phyloP scores from a whole-genome alignment of 768 basidiomycete genomes.

The Russula dissimulans region DNA sequence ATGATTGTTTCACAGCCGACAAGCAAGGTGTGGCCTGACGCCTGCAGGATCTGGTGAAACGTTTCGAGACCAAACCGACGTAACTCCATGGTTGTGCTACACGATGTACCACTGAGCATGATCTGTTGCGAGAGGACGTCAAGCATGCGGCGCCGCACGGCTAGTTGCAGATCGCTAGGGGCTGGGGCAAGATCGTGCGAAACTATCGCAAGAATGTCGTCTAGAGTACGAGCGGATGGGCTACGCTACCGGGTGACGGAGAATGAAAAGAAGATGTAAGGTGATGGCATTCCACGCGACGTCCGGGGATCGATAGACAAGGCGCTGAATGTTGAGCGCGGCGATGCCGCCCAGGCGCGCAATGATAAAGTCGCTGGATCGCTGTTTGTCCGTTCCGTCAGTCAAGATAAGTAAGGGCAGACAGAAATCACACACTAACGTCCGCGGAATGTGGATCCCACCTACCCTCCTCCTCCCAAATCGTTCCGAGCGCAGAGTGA shows the following conservation, averaged over 20 bases:
- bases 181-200: conserved; percentile 57
- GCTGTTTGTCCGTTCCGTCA: too few relatives aligned
- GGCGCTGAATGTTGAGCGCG: too few relatives aligned
- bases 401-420: too few relatives aligned
- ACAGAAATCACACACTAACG: too few relatives aligned
- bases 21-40: conserved; percentile 83
- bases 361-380: too few relatives aligned
- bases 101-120: conserved; percentile 33
- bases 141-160: conserved; percentile 77
- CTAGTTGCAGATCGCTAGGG: conserved; percentile 47
- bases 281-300: too few relatives aligned
- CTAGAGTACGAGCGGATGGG: conserved; percentile 56
- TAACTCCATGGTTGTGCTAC: conserved; percentile 59
- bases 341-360: too few relatives aligned
- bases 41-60: conserved; percentile 82
- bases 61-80: conserved; percentile 85
- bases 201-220: conserved; percentile 72
- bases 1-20: conserved; percentile 94
- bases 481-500: too few relatives aligned
- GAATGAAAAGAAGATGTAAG: conserved; percentile 12
- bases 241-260: too few relatives aligned
- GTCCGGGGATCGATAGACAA: too few relatives aligned
- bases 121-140: conserved; percentile 78
- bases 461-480: too few relatives aligned
- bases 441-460: too few relatives aligned